Percentiles rank a stretch among this genome's conserved stretches.
These are phyloP conservation scores for Stachybotrys chlorohalonatus DNA, from an alignment of 2,329 filamentous ascomycete genomes.

Conservation along the genomic window DNA sequence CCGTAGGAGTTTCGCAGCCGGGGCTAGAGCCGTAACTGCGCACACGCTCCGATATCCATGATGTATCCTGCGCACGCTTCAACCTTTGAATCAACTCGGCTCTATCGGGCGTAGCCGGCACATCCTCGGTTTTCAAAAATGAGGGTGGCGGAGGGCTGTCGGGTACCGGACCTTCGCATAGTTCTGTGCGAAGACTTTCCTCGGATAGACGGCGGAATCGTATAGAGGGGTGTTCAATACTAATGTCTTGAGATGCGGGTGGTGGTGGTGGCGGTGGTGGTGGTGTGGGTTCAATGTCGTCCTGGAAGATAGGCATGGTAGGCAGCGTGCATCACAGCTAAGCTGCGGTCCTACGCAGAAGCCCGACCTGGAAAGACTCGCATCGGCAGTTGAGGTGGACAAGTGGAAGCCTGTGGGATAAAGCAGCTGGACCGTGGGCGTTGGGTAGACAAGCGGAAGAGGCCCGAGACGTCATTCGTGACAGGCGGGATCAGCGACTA, in stretches of 20 bases:
- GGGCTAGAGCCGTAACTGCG: too few species aligned
- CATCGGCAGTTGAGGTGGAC: not conserved
- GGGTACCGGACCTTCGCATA: conserved; percentile 48
- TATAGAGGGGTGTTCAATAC: conserved; percentile 7
- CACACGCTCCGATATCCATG: conserved; percentile 56
- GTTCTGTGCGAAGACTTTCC: conserved; percentile 51
- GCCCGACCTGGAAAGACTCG: conserved; percentile 2
- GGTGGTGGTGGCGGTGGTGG: conserved; percentile 4
- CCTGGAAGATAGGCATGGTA: conserved; percentile 50
- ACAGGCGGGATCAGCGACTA: not conserved
- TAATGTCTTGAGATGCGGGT: conserved; percentile 8
- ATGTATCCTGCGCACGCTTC: conserved; percentile 69
- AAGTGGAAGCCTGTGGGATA: not conserved
- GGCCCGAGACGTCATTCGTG: not conserved
- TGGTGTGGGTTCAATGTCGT: conserved; percentile 32
- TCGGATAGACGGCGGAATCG: conserved; percentile 35
- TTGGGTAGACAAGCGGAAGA: not conserved
- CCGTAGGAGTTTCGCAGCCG: too few species aligned
- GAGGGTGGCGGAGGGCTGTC: conserved; percentile 24
- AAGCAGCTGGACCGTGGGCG: not conserved
- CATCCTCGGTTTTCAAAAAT: conserved; percentile 10
- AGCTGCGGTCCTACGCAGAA: conserved; percentile 8
- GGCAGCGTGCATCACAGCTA: conserved; percentile 23
- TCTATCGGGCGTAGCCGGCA: conserved; percentile 45
- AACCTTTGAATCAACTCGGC: conserved; percentile 75